These are phyloP conservation scores for Apiospora saccharicola DNA, from an alignment of 2,329 filamentous ascomycete genomes.

Conservation along the genomic window DNA sequence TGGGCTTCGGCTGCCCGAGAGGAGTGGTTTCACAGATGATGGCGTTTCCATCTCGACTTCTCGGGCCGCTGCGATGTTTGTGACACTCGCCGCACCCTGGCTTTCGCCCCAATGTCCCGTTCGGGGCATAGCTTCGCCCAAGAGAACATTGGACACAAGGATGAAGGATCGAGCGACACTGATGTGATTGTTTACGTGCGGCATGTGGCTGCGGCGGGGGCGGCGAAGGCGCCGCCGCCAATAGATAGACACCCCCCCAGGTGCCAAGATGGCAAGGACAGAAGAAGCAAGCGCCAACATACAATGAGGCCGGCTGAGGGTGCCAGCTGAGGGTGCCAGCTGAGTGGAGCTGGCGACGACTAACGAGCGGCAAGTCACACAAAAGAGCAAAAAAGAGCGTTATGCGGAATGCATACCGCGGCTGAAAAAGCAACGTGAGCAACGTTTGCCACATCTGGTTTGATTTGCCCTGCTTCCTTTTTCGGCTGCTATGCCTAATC, in stretches of 20 bases:
- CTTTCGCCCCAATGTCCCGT: not conserved
- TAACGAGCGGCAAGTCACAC: not conserved
- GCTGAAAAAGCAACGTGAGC: not conserved
- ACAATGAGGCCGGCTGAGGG: not conserved
- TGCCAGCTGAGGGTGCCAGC: not conserved
- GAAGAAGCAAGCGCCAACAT: not conserved
- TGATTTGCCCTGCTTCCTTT: not conserved
- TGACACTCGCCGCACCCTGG: not conserved
- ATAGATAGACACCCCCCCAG: not conserved
- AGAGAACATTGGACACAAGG: not conserved
- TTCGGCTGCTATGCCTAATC: constrained; percentile 4
- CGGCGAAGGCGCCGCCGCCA: not conserved
- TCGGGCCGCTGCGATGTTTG: constrained; percentile 6
- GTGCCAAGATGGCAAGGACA: not conserved
- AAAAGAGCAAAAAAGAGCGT: not conserved
- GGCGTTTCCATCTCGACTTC: not conserved
- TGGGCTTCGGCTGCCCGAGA: not conserved
- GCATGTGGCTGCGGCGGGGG: not conserved
- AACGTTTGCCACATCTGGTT: not conserved
- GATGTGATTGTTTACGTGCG: not conserved
- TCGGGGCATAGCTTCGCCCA: not conserved
- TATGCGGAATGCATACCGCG: not conserved
- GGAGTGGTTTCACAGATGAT: not conserved
- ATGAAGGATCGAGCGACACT: not conserved
- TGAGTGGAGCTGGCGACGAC: not conserved